Base-by-base conservation (phyloP, 176 grass and related monocot genomes). In the Typha latifolia region DNA sequence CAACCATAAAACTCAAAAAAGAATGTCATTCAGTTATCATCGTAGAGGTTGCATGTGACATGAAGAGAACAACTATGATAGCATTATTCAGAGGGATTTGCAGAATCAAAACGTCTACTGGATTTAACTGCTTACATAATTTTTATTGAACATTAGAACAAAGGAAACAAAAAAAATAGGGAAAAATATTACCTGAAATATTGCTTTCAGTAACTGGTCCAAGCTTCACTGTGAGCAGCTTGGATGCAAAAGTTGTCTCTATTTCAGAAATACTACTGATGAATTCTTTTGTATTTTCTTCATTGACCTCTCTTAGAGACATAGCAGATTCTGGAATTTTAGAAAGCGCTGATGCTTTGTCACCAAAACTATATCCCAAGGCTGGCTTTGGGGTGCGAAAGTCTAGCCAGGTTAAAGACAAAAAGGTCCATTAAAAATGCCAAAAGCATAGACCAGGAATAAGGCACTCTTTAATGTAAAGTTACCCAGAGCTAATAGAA, bases 341-440 rank as follows among this genome's bases (percentile, higher is more conserved):
- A 9, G 49, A 70, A 72, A 15, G 19, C 59, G 29, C 37, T 0
- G 51, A 66, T 47, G 69, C 66, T 75, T 51, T 75, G 12, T 48
- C 50, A 70, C 22, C 52, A 22, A 12, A 61, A 13, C 15, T 75
- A 80, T 48, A 81, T 31, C 66, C 14, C 14, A 61, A 81, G 74
- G 57, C 64, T 61, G 91, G 87, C 81, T 91, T 88, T 59, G 84
- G 87, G 69, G 91, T 84, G 64, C 74, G 84, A 63, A 91, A 91
- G 68, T 74, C 81, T 84, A 68, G 57, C 34, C 4, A 62, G 14
- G 51, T n/a, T 32, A 64, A 7, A 37, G 47, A 52, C 12, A 51
- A 64, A 47, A 51, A 32, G 12, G 14, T 34, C 21, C 49, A 67
- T 63, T 72, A 79, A 69, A 65, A n/a, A 51, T 43, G 9, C 61